A percentile compares a stretch with the other conserved stretches of the same genome.
These are phyloP conservation scores for Naganishia sp. DNA, from an alignment of 1,284 basidiomycete species.

Conservation along the genomic window DNA sequence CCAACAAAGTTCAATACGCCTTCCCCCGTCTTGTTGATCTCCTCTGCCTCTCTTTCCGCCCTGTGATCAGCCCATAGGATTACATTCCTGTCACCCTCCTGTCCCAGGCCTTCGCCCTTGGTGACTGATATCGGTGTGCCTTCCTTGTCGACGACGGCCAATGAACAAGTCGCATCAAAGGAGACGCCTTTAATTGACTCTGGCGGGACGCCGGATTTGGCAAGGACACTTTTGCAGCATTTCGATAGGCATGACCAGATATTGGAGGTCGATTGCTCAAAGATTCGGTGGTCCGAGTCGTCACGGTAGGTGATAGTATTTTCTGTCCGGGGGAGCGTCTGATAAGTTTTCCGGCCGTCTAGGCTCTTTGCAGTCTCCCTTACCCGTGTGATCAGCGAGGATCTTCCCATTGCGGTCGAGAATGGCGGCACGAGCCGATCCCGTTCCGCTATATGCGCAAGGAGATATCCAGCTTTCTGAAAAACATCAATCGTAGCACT, in stretches of 20 bases:
- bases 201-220: constrained; percentile 64
- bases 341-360: neutral
- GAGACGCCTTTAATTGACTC: constrained; percentile 80
- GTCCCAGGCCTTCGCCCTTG: constrained; percentile 66
- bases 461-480: neutral
- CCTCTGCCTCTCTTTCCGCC: constrained; percentile 84
- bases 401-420: constrained; percentile 74
- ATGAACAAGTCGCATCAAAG: constrained; percentile 95
- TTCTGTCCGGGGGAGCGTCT: constrained; percentile 56
- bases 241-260: constrained; percentile 81
- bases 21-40: constrained; percentile 83
- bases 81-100: constrained; percentile 68
- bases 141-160: constrained; percentile 77
- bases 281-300: constrained; percentile 82
- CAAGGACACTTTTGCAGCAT: constrained; percentile 70
- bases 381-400: constrained; percentile 59
- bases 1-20: constrained; percentile 93
- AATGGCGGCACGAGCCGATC: constrained; percentile 86
- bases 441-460: constrained; percentile 67
- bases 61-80: constrained; percentile 89
- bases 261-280: constrained; percentile 76
- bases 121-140: constrained; percentile 81
- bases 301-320: constrained; percentile 83
- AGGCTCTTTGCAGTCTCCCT: neutral
- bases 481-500: constrained; percentile 35